Percentiles rank a stretch among this genome's conserved stretches.
phyloP scores from a whole-genome alignment of 169 alveolate genomes.

The Perkinsus chesapeaki region DNA sequence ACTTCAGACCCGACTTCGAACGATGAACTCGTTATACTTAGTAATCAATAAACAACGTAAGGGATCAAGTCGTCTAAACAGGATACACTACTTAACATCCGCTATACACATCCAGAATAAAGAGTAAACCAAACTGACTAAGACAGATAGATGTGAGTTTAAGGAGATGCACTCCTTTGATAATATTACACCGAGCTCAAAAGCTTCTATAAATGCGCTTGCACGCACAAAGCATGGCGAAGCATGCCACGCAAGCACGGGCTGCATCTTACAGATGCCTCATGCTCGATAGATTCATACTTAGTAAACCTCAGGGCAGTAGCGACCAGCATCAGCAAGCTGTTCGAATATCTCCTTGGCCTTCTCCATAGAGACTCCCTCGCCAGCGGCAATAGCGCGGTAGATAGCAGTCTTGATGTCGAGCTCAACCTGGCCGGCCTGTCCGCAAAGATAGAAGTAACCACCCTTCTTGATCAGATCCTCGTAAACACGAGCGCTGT shows the following conservation, averaged over 20 bases:
- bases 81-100: background rate
- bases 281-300: background rate
- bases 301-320: background rate
- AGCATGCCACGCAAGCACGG: background rate
- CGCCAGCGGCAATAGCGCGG: background rate
- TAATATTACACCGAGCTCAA: background rate
- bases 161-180: background rate
- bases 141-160: background rate
- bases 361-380: background rate
- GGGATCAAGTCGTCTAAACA: background rate
- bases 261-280: background rate
- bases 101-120: background rate
- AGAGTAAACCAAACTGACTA: background rate
- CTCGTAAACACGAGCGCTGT: slow-evolving; percentile 17
- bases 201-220: background rate
- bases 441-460: slow-evolving; percentile 40
- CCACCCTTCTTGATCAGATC: slow-evolving; percentile 26
- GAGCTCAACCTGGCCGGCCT: slow-evolving; percentile 25
- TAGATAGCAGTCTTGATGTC: background rate
- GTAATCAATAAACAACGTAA: too few species aligned
- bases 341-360: background rate
- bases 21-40: too few species aligned
- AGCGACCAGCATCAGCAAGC: background rate
- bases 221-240: background rate
- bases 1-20: too few species aligned